Evolutionary conservation across 1,139 yeast species (phyloP), one percentile per base, ranked within the genome.

Genomic region (Taphrina communis): DNA sequence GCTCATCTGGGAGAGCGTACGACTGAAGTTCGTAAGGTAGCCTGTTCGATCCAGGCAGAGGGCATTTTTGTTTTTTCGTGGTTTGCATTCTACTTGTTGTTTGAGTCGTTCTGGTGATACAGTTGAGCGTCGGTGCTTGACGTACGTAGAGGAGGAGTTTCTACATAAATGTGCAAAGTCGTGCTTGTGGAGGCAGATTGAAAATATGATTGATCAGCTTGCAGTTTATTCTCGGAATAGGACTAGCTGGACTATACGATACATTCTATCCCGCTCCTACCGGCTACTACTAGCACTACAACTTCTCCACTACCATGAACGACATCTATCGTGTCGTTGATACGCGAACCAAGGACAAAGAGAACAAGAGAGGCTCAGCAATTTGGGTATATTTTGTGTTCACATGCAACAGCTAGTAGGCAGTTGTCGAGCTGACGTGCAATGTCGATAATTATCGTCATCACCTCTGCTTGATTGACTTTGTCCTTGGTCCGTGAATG

Each of bases 1-100:
- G 67, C 67, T 63, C 67, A 63, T 53, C 59, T 63, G 67, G 67
- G 67, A 63, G 67, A 63, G 67, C 67, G 67, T 63, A 63, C 67
- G 67, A 63, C 67, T 63, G 67, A 63, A 63, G 67, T 63, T 63
- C 67, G 67, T 63, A 63, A 63, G 67, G 67, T 63, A 56, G 55
- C 67, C 67, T 57, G 67, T 63, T 63, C 67, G 67, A 63, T 63
- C 67, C 67, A 57, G 67, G 67, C 55, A 44, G 46, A 55, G 56
- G 67, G 67, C 67, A 63, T 38, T 38, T 55, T 42, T 56, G 12
- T 2, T 3, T 39, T 39, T 6, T 39, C 42, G 6, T 39, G 31
- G 4, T 25, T 4, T 17, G 17, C 31, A 4, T 25, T 4, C 2
- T 25, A 25, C 4, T 25, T 25, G 4, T 25, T 25, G 4, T 25